Percentiles rank a stretch among this genome's conserved stretches.
Conservation (phyloP, 73 alveolate species). For the Paramecium sonneborni region DNA sequence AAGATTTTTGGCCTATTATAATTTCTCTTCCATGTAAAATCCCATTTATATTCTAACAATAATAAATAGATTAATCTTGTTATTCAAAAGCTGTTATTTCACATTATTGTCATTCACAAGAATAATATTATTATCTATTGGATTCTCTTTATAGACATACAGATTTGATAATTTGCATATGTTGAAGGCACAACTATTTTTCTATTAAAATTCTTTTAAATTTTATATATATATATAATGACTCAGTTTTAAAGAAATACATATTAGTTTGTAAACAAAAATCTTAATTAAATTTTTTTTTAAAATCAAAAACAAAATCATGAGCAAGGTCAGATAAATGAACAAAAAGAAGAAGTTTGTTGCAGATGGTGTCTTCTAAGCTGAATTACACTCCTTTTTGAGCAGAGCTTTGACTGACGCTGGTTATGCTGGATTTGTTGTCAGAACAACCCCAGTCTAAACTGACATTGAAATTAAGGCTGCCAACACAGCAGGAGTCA, state of each 20-base stretch:
- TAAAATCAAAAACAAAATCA: conserved; percentile 25
- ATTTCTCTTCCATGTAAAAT: not conserved
- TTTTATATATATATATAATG: not conserved
- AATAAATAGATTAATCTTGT: not conserved
- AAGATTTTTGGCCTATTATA: not conserved
- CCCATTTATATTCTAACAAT: not conserved
- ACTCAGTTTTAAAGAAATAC: not conserved
- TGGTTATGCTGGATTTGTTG: conserved; percentile 91
- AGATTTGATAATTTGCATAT: not conserved
- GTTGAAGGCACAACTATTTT: conserved; percentile 23
- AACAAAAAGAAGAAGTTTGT: conserved; percentile 87
- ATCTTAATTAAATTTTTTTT: conserved; percentile 42
- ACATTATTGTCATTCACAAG: conserved; percentile 20
- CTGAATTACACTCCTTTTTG: conserved; percentile 89
- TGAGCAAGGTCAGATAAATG: conserved; percentile 33
- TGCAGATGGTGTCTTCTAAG: conserved; percentile 92
- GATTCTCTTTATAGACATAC: not conserved
- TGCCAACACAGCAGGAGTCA: conserved; percentile 79
- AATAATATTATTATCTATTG: not conserved
- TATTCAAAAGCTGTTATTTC: not conserved
- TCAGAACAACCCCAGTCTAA: conserved; percentile 83
- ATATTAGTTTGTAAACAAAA: not conserved
- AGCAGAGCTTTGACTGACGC: conserved; percentile 76
- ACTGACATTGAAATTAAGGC: conserved; percentile 90
- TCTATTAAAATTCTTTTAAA: not conserved